Conservation (phyloP, 2,329 filamentous ascomycete genomes). For the Ustulina deusta region DNA sequence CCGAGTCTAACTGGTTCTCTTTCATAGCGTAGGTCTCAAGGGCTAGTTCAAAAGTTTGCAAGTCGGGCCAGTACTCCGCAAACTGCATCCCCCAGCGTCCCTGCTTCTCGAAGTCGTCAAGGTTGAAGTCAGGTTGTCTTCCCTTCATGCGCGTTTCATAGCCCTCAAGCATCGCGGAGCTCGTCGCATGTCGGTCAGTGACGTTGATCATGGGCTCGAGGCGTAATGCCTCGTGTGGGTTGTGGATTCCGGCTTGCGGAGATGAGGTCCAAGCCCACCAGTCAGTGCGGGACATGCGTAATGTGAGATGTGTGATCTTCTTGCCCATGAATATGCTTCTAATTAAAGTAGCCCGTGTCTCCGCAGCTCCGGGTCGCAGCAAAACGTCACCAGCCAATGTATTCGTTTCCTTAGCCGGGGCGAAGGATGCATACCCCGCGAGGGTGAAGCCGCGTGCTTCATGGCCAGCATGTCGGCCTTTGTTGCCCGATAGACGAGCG, state of each 20-base stretch:
- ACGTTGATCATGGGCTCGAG: slow-evolving; percentile 48
- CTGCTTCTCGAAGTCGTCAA: slow-evolving; percentile 44
- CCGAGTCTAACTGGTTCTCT: slow-evolving; percentile 43
- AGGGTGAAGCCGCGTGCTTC: slow-evolving; percentile 39
- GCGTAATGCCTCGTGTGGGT: slow-evolving; percentile 39
- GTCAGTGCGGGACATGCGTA: slow-evolving; percentile 46
- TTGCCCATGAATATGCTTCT: slow-evolving; percentile 40
- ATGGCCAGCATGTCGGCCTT: slow-evolving; percentile 41
- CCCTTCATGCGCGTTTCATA: slow-evolving; percentile 45
- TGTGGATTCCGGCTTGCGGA: slow-evolving; percentile 26
- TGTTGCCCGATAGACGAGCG: slow-evolving; percentile 43
- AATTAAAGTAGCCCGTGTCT: slow-evolving; percentile 20
- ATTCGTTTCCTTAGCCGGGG: slow-evolving; percentile 22
- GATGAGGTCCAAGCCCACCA: slow-evolving; percentile 46
- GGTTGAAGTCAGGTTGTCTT: slow-evolving; percentile 43
- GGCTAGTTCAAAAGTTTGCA: slow-evolving; percentile 44
- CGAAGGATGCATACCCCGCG: slow-evolving; percentile 40
- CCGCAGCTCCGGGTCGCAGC: slow-evolving; percentile 28
- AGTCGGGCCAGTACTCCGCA: slow-evolving; percentile 45
- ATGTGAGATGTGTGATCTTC: slow-evolving; percentile 43
- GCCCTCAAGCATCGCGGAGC: slow-evolving; percentile 43
- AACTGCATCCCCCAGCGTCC: slow-evolving; percentile 47
- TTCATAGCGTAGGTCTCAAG: slow-evolving; percentile 47
- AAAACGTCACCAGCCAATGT: not conserved
- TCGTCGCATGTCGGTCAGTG: slow-evolving; percentile 35